Base-by-base conservation (phyloP, 305 asterid genomes). In the Fraxinus paxiana region DNA sequence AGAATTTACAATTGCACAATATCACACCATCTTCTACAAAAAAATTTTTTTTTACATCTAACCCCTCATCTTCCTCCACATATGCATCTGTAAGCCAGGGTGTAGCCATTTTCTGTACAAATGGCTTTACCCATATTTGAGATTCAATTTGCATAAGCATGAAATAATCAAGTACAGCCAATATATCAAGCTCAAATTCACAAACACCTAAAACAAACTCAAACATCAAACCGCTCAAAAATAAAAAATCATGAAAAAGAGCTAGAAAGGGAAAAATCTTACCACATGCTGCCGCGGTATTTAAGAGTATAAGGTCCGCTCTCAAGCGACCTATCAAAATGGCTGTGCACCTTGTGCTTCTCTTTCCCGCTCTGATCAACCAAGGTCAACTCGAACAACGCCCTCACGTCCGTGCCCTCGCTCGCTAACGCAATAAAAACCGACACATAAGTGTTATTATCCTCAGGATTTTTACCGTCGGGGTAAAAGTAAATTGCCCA, bases 401-500 rank as follows among this genome's bases (percentile, higher is more conserved):
- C 98, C 88, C 98, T 85, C 9, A 95, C 98, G 81, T 95, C 97
- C 30, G 97, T 90, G 33, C 98, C 98, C 85, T 95, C 98, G 83
- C 98, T 95, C 2, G 97, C 98, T 79, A 95, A 77, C 24, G 98
- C 97, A 69, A 95, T 93, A 71, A 95, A 95, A 28, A 90, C 98
- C 43, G 98, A 95, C 0, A 95, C 98, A 38, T 95, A 92, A 0
- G 97, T 85, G 2, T 94, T 90, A 87, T 89, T 95, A 83, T 95
- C 98, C 88, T 95, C 98, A 0, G 94, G 97, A 69, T 93, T 95
- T 35, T 95, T 95, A 13, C 98, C 98, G 76, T 95, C 98, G 0
- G 98, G 98, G 80, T 95, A 95, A 81, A 95, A 95, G 90, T 95
- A 92, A 87, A 95, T 93, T 73, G 97, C 98, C 98, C 98, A 95